phyloP scores from a whole-genome alignment of 1,284 basidiomycete species.

The Puccinia polysora region DNA sequence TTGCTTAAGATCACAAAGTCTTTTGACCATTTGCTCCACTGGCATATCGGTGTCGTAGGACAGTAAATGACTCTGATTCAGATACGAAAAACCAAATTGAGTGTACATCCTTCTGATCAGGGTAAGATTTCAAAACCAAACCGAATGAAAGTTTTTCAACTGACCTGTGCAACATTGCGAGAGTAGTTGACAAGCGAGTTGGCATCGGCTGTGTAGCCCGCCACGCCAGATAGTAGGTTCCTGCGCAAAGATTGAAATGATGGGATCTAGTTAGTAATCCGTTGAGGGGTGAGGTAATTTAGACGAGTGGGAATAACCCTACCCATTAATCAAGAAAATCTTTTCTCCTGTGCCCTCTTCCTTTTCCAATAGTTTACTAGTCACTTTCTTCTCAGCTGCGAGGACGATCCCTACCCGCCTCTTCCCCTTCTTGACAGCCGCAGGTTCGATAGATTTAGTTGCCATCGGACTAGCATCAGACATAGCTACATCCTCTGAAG shows the following conservation, averaged over 20 bases:
- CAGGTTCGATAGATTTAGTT: slow-evolving; percentile 48
- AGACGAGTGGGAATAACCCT: slow-evolving; percentile 46
- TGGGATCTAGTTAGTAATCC: not conserved
- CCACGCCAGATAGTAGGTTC: slow-evolving; percentile 91
- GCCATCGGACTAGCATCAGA: slow-evolving; percentile 45
- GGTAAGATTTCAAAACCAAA: not conserved
- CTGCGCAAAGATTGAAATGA: slow-evolving; percentile 55
- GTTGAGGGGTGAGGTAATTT: not conserved
- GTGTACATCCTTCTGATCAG: not conserved
- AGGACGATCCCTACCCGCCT: slow-evolving; percentile 70
- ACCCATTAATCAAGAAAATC: slow-evolving; percentile 84
- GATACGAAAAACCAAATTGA: not conserved
- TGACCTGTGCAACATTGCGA: slow-evolving; percentile 73
- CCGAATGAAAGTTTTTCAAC: slow-evolving; percentile 17
- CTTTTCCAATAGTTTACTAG: slow-evolving; percentile 92
- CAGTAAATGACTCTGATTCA: slow-evolving; percentile 65
- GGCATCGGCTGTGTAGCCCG: slow-evolving; percentile 92
- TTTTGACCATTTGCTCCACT: slow-evolving; percentile 88
- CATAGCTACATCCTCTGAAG: slow-evolving; percentile 45
- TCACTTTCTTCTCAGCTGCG: slow-evolving; percentile 99
- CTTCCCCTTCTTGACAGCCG: slow-evolving; percentile 46
- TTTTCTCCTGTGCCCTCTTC: slow-evolving; percentile 94
- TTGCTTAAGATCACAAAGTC: slow-evolving; percentile 94
- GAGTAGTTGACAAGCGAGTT: slow-evolving; percentile 96
- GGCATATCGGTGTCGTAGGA: slow-evolving; percentile 96